Evolutionary conservation across 768 basidiomycete genomes (phyloP).

Genomic region (Pleurotus tuoliensis): DNA sequence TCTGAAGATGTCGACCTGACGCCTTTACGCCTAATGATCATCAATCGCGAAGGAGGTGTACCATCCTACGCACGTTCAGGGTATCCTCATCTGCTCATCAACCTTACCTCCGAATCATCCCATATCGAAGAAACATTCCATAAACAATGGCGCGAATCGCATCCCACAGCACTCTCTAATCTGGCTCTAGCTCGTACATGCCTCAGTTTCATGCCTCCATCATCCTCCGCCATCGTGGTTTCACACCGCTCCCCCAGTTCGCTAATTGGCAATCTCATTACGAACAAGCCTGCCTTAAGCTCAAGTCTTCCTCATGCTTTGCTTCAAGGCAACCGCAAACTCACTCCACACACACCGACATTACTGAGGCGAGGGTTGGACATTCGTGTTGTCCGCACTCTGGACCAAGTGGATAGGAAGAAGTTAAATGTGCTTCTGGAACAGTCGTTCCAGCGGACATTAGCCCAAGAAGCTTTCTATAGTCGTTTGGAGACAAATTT

Average conservation of each 20-base stretch:
- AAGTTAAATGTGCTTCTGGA: slow-evolving; percentile 85
- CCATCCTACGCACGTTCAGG: slow-evolving; percentile 96
- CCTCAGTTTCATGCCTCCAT: slow-evolving; percentile 86
- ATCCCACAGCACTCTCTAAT: slow-evolving; percentile 86
- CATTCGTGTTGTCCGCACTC: slow-evolving; percentile 73
- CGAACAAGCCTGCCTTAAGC: slow-evolving; percentile 94
- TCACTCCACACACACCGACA: slow-evolving; percentile 90
- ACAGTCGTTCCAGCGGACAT: slow-evolving; percentile 72
- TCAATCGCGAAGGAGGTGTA: slow-evolving; percentile 93
- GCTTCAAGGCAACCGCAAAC: slow-evolving; percentile 78
- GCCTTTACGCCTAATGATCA: slow-evolving; percentile 94
- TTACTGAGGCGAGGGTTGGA: slow-evolving; percentile 86
- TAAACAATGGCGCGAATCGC: slow-evolving; percentile 65
- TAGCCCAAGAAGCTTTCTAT: slow-evolving; percentile 78
- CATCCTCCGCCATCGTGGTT: slow-evolving; percentile 94
- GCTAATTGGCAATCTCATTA: slow-evolving; percentile 95
- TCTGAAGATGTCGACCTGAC: slow-evolving; percentile 74
- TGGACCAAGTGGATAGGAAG: slow-evolving; percentile 63
- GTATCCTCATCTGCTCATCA: slow-evolving; percentile 93
- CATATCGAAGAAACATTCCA: slow-evolving; percentile 87
- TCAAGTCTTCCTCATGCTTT: slow-evolving; percentile 94
- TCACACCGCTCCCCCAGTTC: slow-evolving; percentile 95
- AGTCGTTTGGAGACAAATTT: slow-evolving; percentile 67
- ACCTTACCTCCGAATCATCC: slow-evolving; percentile 81
- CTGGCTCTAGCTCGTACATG: slow-evolving; percentile 82